These are phyloP conservation scores for Neonectria magnoliae DNA, from an alignment of 2,329 filamentous ascomycete species.

Conservation along the genomic window DNA sequence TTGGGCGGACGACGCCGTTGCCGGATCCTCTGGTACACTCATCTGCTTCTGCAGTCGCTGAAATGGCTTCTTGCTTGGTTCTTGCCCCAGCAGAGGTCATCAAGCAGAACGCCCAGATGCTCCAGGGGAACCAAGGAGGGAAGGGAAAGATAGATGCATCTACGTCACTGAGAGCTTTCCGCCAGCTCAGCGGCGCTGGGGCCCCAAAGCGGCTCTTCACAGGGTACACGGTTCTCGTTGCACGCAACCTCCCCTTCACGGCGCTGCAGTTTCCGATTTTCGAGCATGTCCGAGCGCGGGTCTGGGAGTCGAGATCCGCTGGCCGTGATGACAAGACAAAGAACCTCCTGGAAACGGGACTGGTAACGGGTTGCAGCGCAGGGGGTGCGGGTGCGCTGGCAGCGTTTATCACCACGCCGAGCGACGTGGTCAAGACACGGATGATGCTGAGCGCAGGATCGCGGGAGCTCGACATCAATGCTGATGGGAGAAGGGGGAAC, in stretches of 20 bases:
- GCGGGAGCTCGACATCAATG: constrained; percentile 19
- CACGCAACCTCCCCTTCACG: constrained; percentile 87
- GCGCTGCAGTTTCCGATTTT: constrained; percentile 90
- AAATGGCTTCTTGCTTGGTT: constrained; percentile 86
- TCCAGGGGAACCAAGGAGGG: constrained; percentile 51
- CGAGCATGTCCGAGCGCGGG: constrained; percentile 70
- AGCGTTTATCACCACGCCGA: constrained; percentile 84
- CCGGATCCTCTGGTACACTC: constrained; percentile 78
- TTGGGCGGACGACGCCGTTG: constrained; percentile 64
- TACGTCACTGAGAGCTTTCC: constrained; percentile 61
- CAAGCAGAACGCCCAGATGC: constrained; percentile 94
- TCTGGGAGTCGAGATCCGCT: constrained; percentile 54
- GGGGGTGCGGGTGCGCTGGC: constrained; percentile 78
- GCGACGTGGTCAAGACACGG: constrained; percentile 89
- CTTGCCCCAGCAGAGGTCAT: constrained; percentile 90
- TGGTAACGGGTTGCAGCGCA: constrained; percentile 78
- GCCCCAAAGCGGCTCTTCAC: constrained; percentile 67
- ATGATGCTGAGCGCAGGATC: constrained; percentile 78
- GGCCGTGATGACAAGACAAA: constrained; percentile 36
- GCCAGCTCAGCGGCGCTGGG: constrained; percentile 62
- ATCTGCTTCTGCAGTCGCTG: constrained; percentile 77
- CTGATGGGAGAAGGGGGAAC: constrained; percentile 29
- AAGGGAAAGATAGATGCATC: constrained; percentile 36
- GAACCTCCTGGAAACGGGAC: constrained; percentile 70
- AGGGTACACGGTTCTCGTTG: constrained; percentile 84